A percentile compares a stretch with the other conserved stretches of the same genome.
Evolutionary conservation across 2,329 filamentous ascomycete genomes (phyloP).

Genomic region (Curvularia lunata): DNA sequence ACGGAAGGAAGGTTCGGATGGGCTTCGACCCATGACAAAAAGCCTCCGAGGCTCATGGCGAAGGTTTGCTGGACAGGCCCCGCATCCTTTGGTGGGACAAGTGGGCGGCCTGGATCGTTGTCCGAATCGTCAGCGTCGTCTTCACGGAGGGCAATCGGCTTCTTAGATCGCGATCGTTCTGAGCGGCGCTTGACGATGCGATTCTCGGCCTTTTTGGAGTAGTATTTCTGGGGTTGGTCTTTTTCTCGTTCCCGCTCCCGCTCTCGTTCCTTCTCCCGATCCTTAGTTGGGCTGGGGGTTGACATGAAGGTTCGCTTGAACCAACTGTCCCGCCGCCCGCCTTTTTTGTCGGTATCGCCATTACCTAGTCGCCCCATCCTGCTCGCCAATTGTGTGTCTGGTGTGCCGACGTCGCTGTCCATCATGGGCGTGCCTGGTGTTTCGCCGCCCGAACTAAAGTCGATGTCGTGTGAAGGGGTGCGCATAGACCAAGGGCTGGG

Average conservation of each 20-base stretch:
- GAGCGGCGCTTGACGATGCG: slow-evolving; percentile 44
- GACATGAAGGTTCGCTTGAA: slow-evolving; percentile 34
- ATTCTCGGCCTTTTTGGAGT: slow-evolving; percentile 49
- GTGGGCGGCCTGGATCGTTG: slow-evolving; percentile 15
- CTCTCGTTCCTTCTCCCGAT: slow-evolving; percentile 39
- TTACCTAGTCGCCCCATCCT: slow-evolving; percentile 37
- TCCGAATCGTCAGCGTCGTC: slow-evolving; percentile 39
- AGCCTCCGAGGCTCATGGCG: slow-evolving; percentile 50
- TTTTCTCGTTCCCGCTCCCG: slow-evolving; percentile 34
- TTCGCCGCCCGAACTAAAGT: slow-evolving; percentile 58
- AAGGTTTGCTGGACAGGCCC: slow-evolving; percentile 30
- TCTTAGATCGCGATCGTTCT: slow-evolving; percentile 35
- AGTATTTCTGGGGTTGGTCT: slow-evolving; percentile 33
- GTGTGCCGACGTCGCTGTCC: slow-evolving; percentile 53
- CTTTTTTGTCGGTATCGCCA: slow-evolving; percentile 45
- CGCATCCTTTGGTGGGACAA: slow-evolving; percentile 4
- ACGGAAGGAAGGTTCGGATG: slow-evolving; percentile 71
- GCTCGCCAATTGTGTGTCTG: slow-evolving; percentile 45
- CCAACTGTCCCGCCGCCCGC: slow-evolving; percentile 38
- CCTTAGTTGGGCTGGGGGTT: slow-evolving; percentile 50
- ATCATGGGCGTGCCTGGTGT: slow-evolving; percentile 56
- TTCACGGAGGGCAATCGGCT: slow-evolving; percentile 22
- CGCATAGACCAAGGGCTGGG: slow-evolving; percentile 44
- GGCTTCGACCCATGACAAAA: slow-evolving; percentile 68
- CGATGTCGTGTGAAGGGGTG: slow-evolving; percentile 46